Conservation (phyloP, 257 asterid species). For the Ballota nigra region DNA sequence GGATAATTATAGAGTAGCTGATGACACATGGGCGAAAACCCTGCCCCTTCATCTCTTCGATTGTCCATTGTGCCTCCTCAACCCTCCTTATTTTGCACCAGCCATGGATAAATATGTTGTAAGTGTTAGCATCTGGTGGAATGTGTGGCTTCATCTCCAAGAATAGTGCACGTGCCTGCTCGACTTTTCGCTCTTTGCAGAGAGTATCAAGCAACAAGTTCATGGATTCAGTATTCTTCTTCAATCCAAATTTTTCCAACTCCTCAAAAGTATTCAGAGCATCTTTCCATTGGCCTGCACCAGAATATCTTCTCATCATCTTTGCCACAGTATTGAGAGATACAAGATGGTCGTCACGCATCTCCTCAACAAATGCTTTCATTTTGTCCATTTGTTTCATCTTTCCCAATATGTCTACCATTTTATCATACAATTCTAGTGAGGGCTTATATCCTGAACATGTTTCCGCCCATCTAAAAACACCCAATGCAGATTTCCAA, state of each 20-base stretch:
- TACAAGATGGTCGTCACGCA: slow-evolving; percentile 39
- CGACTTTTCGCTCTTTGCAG: slow-evolving; percentile 66
- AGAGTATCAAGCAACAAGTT: slow-evolving; percentile 75
- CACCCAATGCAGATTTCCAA: slow-evolving; percentile 83
- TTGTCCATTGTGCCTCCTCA: slow-evolving; percentile 92
- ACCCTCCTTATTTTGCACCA: slow-evolving; percentile 84
- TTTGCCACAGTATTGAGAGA: slow-evolving; percentile 60
- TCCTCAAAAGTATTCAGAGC: slow-evolving; percentile 61
- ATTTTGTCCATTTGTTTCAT: slow-evolving; percentile 75
- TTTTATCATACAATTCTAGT: slow-evolving; percentile 54
- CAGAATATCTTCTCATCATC: slow-evolving; percentile 75
- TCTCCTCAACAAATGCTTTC: slow-evolving; percentile 50
- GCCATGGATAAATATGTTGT: slow-evolving; percentile 76
- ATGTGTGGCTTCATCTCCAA: slow-evolving; percentile 55
- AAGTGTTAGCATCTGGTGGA: slow-evolving; percentile 69
- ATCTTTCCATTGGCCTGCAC: slow-evolving; percentile 77
- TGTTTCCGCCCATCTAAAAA: slow-evolving; percentile 71
- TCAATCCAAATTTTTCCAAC: slow-evolving; percentile 57
- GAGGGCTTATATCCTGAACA: slow-evolving; percentile 44
- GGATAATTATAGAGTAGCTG: slow-evolving; percentile 44
- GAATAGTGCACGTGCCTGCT: slow-evolving; percentile 65
- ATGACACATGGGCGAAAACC: slow-evolving; percentile 60
- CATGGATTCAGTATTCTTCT: slow-evolving; percentile 70
- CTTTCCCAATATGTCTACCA: slow-evolving; percentile 81
- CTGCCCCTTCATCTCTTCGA: slow-evolving; percentile 82